These are phyloP conservation scores for Colletotrichum neosansevieriae DNA, from an alignment of 2,329 filamentous ascomycete species.

Conservation along the genomic window DNA sequence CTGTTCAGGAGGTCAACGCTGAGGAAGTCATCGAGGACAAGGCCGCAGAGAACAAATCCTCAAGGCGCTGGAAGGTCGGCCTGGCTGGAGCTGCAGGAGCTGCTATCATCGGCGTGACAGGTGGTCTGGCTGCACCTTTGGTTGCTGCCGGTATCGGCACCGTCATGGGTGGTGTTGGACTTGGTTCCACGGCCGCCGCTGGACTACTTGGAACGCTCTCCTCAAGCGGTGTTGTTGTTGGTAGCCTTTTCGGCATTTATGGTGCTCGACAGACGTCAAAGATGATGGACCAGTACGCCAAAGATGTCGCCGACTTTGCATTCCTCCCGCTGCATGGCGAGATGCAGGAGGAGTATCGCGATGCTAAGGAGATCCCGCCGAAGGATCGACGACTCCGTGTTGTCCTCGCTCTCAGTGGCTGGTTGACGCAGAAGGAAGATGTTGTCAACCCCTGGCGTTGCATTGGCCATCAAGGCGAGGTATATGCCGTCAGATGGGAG, in stretches of 20 bases:
- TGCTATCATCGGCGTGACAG: slow-evolving; percentile 77
- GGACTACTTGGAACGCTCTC: slow-evolving; percentile 84
- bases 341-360: slow-evolving; percentile 55
- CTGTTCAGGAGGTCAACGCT: slow-evolving; percentile 66
- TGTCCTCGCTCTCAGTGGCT: slow-evolving; percentile 86
- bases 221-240: slow-evolving; percentile 83
- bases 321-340: slow-evolving; percentile 79
- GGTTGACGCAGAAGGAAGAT: slow-evolving; percentile 79
- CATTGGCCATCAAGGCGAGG: slow-evolving; percentile 78
- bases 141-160: slow-evolving; percentile 83
- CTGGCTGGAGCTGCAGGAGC: slow-evolving; percentile 60
- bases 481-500: slow-evolving; percentile 89
- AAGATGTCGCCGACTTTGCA: slow-evolving; percentile 89
- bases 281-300: slow-evolving; percentile 89
- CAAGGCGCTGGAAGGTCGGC: slow-evolving; percentile 80
- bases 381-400: slow-evolving; percentile 79
- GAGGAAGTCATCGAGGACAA: slow-evolving; percentile 50
- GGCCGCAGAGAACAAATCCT: slow-evolving; percentile 71
- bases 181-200: slow-evolving; percentile 80
- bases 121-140: slow-evolving; percentile 81
- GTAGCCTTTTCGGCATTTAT: slow-evolving; percentile 92
- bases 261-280: slow-evolving; percentile 84
- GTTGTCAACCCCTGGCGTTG: slow-evolving; percentile 83
- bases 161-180: slow-evolving; percentile 80
- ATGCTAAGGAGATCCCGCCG: slow-evolving; percentile 64